A percentile compares a stretch with the other conserved stretches of the same genome.
Evolutionary conservation across 352 stramenopile species (phyloP).

Genomic region (Globisporangium polare): DNA sequence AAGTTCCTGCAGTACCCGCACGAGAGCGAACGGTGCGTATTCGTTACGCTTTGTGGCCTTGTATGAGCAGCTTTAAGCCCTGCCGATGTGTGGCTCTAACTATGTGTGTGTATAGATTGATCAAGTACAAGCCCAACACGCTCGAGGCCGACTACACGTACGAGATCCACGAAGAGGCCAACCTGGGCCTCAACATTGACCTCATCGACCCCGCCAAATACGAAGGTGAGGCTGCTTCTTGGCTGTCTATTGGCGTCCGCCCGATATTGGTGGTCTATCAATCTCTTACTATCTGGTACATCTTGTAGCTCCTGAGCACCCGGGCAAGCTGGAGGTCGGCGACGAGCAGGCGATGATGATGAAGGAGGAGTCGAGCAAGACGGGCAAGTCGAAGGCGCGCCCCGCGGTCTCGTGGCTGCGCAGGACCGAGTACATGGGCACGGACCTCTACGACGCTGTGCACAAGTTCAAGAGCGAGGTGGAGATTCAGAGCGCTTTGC

Average conservation of each 20-base stretch:
- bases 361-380: conserved; percentile 57
- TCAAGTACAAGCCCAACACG: conserved; percentile 87
- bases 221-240: conserved; percentile 46
- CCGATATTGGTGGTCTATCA: too few relatives aligned
- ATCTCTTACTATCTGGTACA: too few relatives aligned
- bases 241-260: too few relatives aligned
- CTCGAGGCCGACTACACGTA: conserved; percentile 85
- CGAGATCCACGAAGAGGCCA: conserved; percentile 80
- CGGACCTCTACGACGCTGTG: conserved; percentile 78
- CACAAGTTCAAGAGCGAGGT: conserved; percentile 88
- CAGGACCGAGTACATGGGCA: conserved; percentile 84
- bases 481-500: conserved; percentile 78
- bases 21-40: conserved; percentile 61
- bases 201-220: conserved; percentile 86
- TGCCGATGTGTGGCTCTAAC: not conserved
- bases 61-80: not conserved
- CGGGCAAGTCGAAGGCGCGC: conserved; percentile 56
- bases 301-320: conserved; percentile 42
- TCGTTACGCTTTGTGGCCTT: not conserved
- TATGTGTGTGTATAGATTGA: conserved; percentile 31
- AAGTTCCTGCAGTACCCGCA: conserved; percentile 86
- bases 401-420: conserved; percentile 78
- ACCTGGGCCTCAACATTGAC: conserved; percentile 74
- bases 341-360: conserved; percentile 79
- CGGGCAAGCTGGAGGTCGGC: conserved; percentile 55